Evolutionary conservation across 2,329 filamentous ascomycete genomes (phyloP).

Genomic region (Fusarium nanum): DNA sequence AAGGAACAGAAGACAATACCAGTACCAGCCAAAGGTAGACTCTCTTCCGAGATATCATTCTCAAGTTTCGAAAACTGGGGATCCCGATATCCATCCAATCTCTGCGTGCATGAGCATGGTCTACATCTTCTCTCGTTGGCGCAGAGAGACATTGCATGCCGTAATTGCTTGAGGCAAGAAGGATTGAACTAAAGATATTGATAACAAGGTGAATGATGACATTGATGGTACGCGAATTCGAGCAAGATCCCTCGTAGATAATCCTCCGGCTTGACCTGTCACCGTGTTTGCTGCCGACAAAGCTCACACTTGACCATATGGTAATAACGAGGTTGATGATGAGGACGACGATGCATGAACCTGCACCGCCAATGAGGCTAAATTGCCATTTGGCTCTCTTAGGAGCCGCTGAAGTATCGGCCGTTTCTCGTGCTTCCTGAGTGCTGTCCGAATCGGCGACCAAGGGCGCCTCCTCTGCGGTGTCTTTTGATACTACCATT

Average conservation of each 20-base stretch:
- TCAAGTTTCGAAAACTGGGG: background rate
- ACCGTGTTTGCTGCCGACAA: too few species aligned
- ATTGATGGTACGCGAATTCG: background rate
- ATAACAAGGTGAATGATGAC: background rate
- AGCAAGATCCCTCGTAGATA: background rate
- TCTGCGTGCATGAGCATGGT: background rate
- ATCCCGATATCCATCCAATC: background rate
- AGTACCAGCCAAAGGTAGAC: background rate
- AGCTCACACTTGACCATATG: background rate
- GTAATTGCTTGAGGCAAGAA: background rate
- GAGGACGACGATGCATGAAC: background rate
- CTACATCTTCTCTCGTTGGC: background rate
- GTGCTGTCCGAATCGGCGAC: too few species aligned
- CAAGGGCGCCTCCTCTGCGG: too few species aligned
- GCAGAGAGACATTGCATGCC: background rate
- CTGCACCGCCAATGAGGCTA: background rate
- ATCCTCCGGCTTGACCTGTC: background rate
- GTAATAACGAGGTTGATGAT: background rate
- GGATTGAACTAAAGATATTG: background rate
- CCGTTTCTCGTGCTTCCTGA: too few species aligned
- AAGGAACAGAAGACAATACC: fast-evolving
- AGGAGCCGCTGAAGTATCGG: too few species aligned
- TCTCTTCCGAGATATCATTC: fast-evolving
- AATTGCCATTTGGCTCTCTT: background rate
- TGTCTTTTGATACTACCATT: too few species aligned